Base-by-base conservation (phyloP, 73 alveolate genomes). In the Blepharisma stoltei region DNA sequence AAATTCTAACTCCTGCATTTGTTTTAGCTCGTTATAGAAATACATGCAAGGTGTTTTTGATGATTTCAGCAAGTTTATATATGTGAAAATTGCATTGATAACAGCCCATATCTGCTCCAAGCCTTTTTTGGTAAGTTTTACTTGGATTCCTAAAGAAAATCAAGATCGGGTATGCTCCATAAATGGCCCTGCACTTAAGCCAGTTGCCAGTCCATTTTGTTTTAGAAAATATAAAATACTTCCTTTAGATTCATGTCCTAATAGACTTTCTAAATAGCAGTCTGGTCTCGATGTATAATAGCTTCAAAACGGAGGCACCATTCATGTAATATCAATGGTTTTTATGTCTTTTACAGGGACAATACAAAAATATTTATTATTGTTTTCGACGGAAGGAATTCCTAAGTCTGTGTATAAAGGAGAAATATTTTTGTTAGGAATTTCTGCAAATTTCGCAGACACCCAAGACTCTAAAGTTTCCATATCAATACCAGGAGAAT, bases 51-150 rank as follows among this genome's bases (percentile, higher is more conserved):
- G 73, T 67, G 83, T 90, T 83, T 90, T 88, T 77, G 80, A 55
- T 55, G 82, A 86, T 27, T 87, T 70, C 9, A 86, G 77, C 45
- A 60, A 50, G 67, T 89, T 88, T 52, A 87, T 46, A 86, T 85
- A 91, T 41, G 85, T 82, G 70, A 90, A 93, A 47, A 86, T 87
- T 32, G 93, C 86, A 83, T 93, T 90, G 44, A 93, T 77, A 41
- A 95, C 97, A 82, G 82, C 89, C 66, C 83, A 93, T 43, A 66
- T 68, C 46, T 91, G 78, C 45, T 89, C 92, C 20, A 91, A 69
- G 54, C 99, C 99, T 78, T 89, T 86, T 53, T 86, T 86, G 21
- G 99, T 94, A 37, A 94, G 76, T 44, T 89, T 67, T 77, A 94
- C 84, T 25, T 71, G 77, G 27, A 91, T 43, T 6, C 27, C 27